Evolutionary conservation across 2,329 filamentous ascomycete genomes (phyloP).

Genomic region (Talaromyces sp.): DNA sequence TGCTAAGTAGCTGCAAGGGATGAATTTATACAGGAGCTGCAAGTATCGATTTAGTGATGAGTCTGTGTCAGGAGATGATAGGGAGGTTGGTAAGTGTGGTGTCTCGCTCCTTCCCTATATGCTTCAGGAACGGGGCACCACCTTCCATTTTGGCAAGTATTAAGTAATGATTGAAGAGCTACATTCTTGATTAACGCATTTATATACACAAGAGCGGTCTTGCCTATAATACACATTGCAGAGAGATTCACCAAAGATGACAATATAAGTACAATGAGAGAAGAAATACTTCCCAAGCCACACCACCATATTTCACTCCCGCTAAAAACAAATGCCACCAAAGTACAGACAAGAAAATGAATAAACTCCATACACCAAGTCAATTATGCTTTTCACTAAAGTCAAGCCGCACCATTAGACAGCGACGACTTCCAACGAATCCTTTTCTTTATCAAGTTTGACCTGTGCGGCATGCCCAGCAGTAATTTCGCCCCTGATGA

Average conservation of each 20-base stretch:
- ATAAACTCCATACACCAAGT: constrained; percentile 7
- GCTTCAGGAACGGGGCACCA: background rate
- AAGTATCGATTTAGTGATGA: background rate
- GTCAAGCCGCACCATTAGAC: constrained; percentile 7
- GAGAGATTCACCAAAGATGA: background rate
- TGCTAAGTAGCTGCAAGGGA: background rate
- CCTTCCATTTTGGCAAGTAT: background rate
- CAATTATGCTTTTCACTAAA: constrained; percentile 9
- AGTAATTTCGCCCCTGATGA: constrained; percentile 81
- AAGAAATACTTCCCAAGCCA: background rate
- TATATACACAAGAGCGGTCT: constrained; percentile 5
- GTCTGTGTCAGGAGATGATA: background rate
- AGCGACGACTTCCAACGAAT: constrained; percentile 55
- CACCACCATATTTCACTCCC: background rate
- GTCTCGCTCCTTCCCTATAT: background rate
- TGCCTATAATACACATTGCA: constrained; percentile 9
- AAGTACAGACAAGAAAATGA: background rate
- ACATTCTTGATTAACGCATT: background rate
- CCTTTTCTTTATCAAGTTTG: constrained; percentile 61
- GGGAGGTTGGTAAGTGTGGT: background rate
- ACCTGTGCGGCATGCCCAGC: constrained; percentile 72
- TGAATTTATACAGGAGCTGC: background rate
- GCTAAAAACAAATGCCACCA: background rate
- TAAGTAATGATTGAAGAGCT: background rate
- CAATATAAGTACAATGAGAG: background rate